A percentile compares a stretch with the other conserved stretches of the same genome.
These are phyloP conservation scores for Podospora appendiculata DNA, from an alignment of 495 filamentous ascomycete species.

Conservation along the genomic window DNA sequence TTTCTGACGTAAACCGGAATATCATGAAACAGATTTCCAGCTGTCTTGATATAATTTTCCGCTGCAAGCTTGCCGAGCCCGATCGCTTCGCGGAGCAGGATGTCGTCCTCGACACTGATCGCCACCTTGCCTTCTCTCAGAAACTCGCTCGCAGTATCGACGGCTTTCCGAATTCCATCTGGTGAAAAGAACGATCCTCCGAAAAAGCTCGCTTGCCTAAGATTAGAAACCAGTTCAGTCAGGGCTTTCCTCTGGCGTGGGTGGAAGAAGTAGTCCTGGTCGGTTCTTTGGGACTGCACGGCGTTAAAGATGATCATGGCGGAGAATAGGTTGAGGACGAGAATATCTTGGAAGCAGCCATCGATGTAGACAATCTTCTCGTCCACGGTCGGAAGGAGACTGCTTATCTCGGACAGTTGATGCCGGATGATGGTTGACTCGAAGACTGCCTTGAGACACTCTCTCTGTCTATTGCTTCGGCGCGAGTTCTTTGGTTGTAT, in stretches of 20 bases:
- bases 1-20: slow-evolving; percentile 63
- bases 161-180: slow-evolving; percentile 50
- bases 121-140: slow-evolving; percentile 41
- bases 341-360: slow-evolving; percentile 73
- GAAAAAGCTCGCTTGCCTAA: slow-evolving; percentile 84
- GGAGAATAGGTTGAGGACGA: slow-evolving; percentile 79
- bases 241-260: slow-evolving; percentile 58
- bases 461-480: slow-evolving; percentile 44
- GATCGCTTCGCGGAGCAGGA: slow-evolving; percentile 54
- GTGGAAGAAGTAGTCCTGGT: slow-evolving; percentile 85
- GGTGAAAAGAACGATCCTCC: slow-evolving; percentile 67
- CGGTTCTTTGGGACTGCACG: slow-evolving; percentile 78
- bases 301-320: slow-evolving; percentile 76
- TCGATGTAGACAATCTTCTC: slow-evolving; percentile 68
- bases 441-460: slow-evolving; percentile 61
- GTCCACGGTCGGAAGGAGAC: slow-evolving; percentile 57
- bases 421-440: slow-evolving; percentile 79
- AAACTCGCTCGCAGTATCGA: slow-evolving; percentile 59
- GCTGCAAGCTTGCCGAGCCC: slow-evolving; percentile 51
- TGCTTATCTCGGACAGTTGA: slow-evolving; percentile 56
- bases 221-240: slow-evolving; percentile 60
- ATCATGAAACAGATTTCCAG: slow-evolving; percentile 63
- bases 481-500: slow-evolving; percentile 52
- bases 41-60: slow-evolving; percentile 51
- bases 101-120: slow-evolving; percentile 52